Conservation (phyloP, 2,329 filamentous ascomycete genomes). For the Aspergillus sp. region DNA sequence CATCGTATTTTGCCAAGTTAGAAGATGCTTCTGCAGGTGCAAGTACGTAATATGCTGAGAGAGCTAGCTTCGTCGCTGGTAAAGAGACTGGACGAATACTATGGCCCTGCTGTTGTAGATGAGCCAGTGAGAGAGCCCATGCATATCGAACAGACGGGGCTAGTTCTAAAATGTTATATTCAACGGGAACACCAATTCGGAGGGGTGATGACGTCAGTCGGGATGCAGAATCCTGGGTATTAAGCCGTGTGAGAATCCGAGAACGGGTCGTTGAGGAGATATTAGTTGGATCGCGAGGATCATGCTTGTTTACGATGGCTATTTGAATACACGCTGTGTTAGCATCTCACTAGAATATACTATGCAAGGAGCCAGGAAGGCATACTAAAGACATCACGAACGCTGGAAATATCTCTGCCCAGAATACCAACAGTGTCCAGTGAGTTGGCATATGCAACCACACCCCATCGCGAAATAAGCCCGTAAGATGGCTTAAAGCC, state of each 20-base stretch:
- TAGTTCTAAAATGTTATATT: slow-evolving; percentile 87
- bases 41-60: slow-evolving; percentile 92
- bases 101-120: slow-evolving; percentile 62
- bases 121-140: slow-evolving; percentile 61
- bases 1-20: slow-evolving; percentile 95
- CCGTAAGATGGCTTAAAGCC: slow-evolving; percentile 94
- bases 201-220: slow-evolving; percentile 27
- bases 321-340: slow-evolving; percentile 26
- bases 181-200: slow-evolving; percentile 57
- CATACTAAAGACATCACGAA: slow-evolving; percentile 50
- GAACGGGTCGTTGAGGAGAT: slow-evolving; percentile 54
- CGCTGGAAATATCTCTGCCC: slow-evolving; percentile 49
- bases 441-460: slow-evolving; percentile 88
- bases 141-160: slow-evolving; percentile 62
- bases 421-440: slow-evolving; percentile 84
- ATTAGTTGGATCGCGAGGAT: slow-evolving; percentile 71
- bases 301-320: slow-evolving; percentile 55
- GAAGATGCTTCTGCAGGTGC: slow-evolving; percentile 93
- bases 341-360: slow-evolving; percentile 1
- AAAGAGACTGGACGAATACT: slow-evolving; percentile 72
- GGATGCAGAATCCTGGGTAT: slow-evolving; percentile 14
- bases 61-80: slow-evolving; percentile 75
- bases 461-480: slow-evolving; percentile 76
- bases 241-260: slow-evolving; percentile 43
- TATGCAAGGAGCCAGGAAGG: slow-evolving; percentile 17